These are phyloP conservation scores for Didymella sp. DNA, from an alignment of 2,329 filamentous ascomycete species.

Conservation along the genomic window DNA sequence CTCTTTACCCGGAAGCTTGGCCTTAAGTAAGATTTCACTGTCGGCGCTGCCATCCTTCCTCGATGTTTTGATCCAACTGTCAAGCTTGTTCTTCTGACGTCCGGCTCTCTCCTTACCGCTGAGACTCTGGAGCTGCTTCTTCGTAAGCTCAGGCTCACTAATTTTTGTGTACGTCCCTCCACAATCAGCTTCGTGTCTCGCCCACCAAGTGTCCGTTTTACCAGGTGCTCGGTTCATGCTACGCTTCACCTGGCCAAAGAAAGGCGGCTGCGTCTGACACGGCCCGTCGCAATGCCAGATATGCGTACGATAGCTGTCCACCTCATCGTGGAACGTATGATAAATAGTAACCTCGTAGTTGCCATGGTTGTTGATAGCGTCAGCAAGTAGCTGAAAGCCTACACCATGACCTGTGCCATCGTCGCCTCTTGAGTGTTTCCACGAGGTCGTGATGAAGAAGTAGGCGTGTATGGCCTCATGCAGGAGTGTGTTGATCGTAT, in stretches of 20 bases:
- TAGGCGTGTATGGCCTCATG: constrained; percentile 57
- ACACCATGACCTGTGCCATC: constrained; percentile 53
- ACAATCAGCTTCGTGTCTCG: constrained; percentile 50
- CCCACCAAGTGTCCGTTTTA: constrained; percentile 54
- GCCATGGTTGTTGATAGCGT: constrained; percentile 55
- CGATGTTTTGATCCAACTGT: constrained; percentile 48
- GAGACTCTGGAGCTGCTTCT: constrained; percentile 51
- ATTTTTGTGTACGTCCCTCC: constrained; percentile 53
- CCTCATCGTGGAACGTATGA: constrained; percentile 57
- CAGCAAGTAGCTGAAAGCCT: constrained; percentile 53
- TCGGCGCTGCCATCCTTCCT: constrained; percentile 13
- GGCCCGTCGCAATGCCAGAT: constrained; percentile 55
- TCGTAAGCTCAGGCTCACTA: constrained; percentile 51
- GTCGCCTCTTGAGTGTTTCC: constrained; percentile 52
- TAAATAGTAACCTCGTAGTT: constrained; percentile 52
- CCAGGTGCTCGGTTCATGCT: constrained; percentile 55
- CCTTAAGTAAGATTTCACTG: not conserved
- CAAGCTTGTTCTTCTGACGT: constrained; percentile 54
- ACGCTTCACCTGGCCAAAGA: constrained; percentile 55
- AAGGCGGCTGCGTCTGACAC: constrained; percentile 49
- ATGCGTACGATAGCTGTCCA: constrained; percentile 55
- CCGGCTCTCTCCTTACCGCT: constrained; percentile 52
- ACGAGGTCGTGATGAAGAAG: constrained; percentile 56
- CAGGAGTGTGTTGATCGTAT: constrained; percentile 54
- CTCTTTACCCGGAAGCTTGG: not conserved